Base-by-base conservation (phyloP, 164 flowering plant species). In the Umbilicus rupestris region DNA sequence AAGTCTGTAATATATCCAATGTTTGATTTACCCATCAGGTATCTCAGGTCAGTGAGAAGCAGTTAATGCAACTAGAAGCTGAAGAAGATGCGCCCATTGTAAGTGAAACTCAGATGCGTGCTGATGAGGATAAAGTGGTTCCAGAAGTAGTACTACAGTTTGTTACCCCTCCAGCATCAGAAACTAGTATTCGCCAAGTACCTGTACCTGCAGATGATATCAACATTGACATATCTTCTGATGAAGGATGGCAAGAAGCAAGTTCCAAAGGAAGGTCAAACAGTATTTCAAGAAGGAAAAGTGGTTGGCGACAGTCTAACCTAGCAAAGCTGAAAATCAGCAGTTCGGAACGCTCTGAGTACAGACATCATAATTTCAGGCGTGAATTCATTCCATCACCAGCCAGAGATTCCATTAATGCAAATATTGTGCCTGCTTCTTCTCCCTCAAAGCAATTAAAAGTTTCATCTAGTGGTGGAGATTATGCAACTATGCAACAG, bases 161-260 rank as follows among this genome's bases (percentile, higher is more conserved):
- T 28, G 60, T 15, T 55, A 55, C 35, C 19, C 35, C 60, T 55
- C 60, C 33, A 3, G 60, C 29, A 29, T 70, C 59, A 58, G 33
- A 39, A 37, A 17, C 44, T 75, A 74, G 62, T 62, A 37, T 26
- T 58, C 45, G 8, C 2, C 19, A 28, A 20, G 39, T 15, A 6
- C 19, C 39, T 3, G 28, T 35, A 33, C 24, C 68, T 29, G 75
- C 33, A 46, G 78, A 70, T 68, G 69, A 6, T 46, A 66, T 69
- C 19, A 66, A 66, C 66, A 41, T 35, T 35, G 83, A 88, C 44
- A 52, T 71, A 45, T 73, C 64, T 12, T 87, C 89, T 45, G 90
- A 85, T 71, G 90, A 89, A 74, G 97, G 97, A 41, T 92, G 96
- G 97, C 92, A 85, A 80, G 97, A 92, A 82, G 96, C 97, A 60